Percentiles rank a stretch among this genome's conserved stretches.
These are phyloP conservation scores for Sambucus nigra DNA, from an alignment of 129 eudicot genomes.

Conservation along the genomic window DNA sequence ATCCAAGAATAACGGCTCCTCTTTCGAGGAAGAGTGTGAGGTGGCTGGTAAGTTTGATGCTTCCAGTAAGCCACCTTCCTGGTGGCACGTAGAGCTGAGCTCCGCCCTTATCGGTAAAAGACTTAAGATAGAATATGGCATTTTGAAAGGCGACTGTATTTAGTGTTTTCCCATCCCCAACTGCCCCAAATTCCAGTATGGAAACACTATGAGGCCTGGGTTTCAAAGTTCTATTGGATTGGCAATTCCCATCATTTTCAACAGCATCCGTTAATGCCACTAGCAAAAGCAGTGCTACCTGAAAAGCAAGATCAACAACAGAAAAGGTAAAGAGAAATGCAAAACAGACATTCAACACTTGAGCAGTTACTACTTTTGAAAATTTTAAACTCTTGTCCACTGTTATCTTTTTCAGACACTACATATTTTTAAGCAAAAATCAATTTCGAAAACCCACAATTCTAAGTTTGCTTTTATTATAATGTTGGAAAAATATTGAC, in stretches of 20 bases:
- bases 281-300: conserved; percentile 57
- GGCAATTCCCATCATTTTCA: conserved; percentile 12
- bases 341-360: conserved; percentile 4
- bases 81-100: conserved; percentile 79
- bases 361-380: neutral
- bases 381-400: neutral
- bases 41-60: conserved; percentile 77
- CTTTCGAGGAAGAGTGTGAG: conserved; percentile 78
- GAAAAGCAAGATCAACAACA: conserved; percentile 9
- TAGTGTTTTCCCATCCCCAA: conserved; percentile 66
- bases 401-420: neutral
- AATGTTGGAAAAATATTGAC: too few relatives aligned
- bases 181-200: conserved; percentile 74
- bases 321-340: neutral
- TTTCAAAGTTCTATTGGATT: conserved; percentile 19
- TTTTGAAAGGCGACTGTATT: conserved; percentile 80
- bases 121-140: conserved; percentile 78
- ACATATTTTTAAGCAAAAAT: neutral
- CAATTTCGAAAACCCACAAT: neutral
- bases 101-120: conserved; percentile 81
- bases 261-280: conserved; percentile 34
- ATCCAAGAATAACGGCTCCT: conserved; percentile 68
- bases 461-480: too few relatives aligned
- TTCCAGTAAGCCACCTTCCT: conserved; percentile 77
- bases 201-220: conserved; percentile 86